Evolutionary conservation across 1,284 basidiomycete genomes (phyloP), one percentile per base, ranked within the genome.

Genomic region (Leucoagaricus sp.): DNA sequence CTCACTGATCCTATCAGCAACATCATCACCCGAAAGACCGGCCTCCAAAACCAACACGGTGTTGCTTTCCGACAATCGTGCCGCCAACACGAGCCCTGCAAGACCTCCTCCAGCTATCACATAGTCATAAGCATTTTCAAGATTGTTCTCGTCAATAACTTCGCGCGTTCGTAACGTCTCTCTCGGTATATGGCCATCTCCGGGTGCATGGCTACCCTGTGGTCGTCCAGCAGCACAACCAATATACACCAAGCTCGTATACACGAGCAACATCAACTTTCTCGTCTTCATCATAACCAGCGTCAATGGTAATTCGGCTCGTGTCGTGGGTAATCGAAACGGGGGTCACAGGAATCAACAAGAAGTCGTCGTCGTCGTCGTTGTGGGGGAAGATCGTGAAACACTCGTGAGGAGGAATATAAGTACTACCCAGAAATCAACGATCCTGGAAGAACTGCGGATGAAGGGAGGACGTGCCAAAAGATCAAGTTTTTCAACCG

Each of bases 11-110:
- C 64, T 64, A 55, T 63, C 65, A 34, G 65, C 65, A 7, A 81
- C 78, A 2, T 75, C 77, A 52, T 79, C 75, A 1, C 84, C 85
- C 44, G 81, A 78, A 34, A 75, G 74, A 12, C 86, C 86, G 2
- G 85, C 86, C 66, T 89, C 86, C 55, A 89, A 77, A 45, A 87
- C 83, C 34, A 85, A 75, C 19, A 89, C 85, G 2, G 82, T 84
- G 26, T 74, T 75, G 60, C 80, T 81, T 62, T 86, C 86, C 1
- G 83, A 78, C 25, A 91, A 74, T 23, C 88, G 77, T 17, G 79
- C 73, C 15, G 58, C 61, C 15, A 62, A 21, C 34, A 60, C 61
- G 15, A 62, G 33, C 1, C 61, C 61, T 4, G 61, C 61, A 26
- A 62, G 41, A 8, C 87, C 87, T 38, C 87, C 87, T 23, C 81